Evolutionary conservation across 306 rosid species (phyloP).

Genomic region (Hippophae rhamnoides): DNA sequence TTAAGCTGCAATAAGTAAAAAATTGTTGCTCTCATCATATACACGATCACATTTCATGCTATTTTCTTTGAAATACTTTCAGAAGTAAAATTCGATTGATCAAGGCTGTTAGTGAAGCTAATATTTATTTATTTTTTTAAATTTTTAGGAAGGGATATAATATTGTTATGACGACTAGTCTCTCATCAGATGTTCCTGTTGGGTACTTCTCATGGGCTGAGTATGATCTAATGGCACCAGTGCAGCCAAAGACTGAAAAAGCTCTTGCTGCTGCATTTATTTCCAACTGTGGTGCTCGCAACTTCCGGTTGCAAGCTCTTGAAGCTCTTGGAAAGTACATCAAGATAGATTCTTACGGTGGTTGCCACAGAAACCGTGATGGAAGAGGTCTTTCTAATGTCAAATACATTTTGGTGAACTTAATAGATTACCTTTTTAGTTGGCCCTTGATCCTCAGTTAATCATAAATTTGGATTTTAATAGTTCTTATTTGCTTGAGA

Average conservation of each 20-base stretch:
- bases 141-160: conserved; percentile 60
- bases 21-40: neutral
- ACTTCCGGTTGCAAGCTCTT: conserved; percentile 92
- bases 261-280: conserved; percentile 96
- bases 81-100: neutral
- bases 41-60: conserved; percentile 1
- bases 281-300: conserved; percentile 92
- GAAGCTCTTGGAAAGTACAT: conserved; percentile 68
- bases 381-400: conserved; percentile 44
- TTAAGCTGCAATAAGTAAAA: neutral
- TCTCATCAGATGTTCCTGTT: conserved; percentile 94
- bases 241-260: conserved; percentile 67
- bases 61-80: neutral
- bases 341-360: conserved; percentile 81
- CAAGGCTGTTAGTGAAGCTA: conserved; percentile 17
- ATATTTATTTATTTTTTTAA: conserved; percentile 15
- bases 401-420: neutral
- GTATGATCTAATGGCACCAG: conserved; percentile 89
- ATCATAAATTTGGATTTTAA: conserved; percentile 1
- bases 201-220: conserved; percentile 99
- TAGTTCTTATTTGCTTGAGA: conserved; percentile 1
- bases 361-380: conserved; percentile 79
- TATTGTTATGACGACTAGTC: conserved; percentile 91
- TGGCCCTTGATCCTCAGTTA: conserved; percentile 1
- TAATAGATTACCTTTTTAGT: conserved; percentile 4